Conservation (phyloP, 805 yeast genomes). For the Cyberlindnera subsufficiens region DNA sequence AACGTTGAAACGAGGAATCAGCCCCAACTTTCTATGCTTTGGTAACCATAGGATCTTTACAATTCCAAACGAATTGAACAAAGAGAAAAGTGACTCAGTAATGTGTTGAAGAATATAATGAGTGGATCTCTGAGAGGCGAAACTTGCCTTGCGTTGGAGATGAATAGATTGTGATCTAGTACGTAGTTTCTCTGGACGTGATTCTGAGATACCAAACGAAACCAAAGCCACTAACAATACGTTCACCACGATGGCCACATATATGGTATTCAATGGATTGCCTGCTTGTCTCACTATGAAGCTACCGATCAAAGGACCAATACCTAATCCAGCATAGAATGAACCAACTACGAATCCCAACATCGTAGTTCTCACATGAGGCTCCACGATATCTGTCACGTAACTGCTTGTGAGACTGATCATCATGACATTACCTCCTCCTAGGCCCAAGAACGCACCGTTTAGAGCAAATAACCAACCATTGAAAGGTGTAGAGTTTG, state of each 20-base stretch:
- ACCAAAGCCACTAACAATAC: constrained; percentile 30
- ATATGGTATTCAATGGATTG: constrained; percentile 27
- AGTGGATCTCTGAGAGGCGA: constrained; percentile 22
- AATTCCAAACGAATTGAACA: constrained; percentile 29
- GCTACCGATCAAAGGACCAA: constrained; percentile 62
- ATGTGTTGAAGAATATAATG: not conserved
- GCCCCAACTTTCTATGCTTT: constrained; percentile 25
- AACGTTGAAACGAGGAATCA: constrained; percentile 39
- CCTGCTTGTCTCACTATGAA: constrained; percentile 24
- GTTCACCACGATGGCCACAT: constrained; percentile 23
- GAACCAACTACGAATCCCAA: constrained; percentile 57
- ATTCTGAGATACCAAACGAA: constrained; percentile 48
- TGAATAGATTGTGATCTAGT: constrained; percentile 41
- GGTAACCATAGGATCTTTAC: constrained; percentile 51
- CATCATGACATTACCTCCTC: constrained; percentile 60
- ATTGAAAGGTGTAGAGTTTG: constrained; percentile 31
- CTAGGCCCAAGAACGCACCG: constrained; percentile 39
- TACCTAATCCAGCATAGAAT: constrained; percentile 52
- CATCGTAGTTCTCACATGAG: constrained; percentile 48
- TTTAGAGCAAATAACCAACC: constrained; percentile 35
- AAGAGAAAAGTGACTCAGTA: not conserved
- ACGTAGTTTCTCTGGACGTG: constrained; percentile 52
- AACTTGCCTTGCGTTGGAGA: constrained; percentile 25
- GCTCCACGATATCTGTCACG: constrained; percentile 65
- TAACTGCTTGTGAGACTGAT: constrained; percentile 62